A percentile compares a stretch with the other conserved stretches of the same genome.
Evolutionary conservation across 1,139 yeast species (phyloP).

Genomic region (Tardiomyces depauwii): DNA sequence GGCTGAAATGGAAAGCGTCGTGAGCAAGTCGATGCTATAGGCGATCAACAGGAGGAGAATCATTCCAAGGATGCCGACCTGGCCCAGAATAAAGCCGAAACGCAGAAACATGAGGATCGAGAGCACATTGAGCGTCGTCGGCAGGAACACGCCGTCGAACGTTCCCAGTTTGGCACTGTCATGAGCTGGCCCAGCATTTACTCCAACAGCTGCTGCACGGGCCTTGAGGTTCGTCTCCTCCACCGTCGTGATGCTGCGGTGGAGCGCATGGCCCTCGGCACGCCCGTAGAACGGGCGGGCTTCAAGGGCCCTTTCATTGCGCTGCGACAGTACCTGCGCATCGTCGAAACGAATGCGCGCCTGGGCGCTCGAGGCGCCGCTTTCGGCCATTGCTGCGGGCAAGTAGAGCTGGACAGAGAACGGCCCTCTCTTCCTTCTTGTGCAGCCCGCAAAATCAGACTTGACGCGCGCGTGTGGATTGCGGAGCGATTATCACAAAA

Average conservation of each 20-base stretch:
- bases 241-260: not conserved
- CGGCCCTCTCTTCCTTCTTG: no score
- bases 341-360: not conserved
- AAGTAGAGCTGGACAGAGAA: no score
- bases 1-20: slow-evolving; percentile 66
- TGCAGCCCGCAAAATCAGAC: no score
- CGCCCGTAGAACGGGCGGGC: not conserved
- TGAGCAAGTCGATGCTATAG: slow-evolving; percentile 52
- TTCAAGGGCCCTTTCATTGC: not conserved
- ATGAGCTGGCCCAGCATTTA: no score
- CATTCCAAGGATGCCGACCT: slow-evolving; percentile 62
- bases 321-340: not conserved
- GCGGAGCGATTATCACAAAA: no score
- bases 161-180: slow-evolving; percentile 22
- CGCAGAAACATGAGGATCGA: slow-evolving; percentile 72
- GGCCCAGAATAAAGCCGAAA: slow-evolving; percentile 71
- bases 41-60: slow-evolving; percentile 36
- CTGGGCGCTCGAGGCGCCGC: no score
- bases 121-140: slow-evolving; percentile 64
- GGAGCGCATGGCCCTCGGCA: not conserved
- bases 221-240: not conserved
- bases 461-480: no score
- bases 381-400: no score
- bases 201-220: not conserved
- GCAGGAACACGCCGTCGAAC: slow-evolving; percentile 49